phyloP scores from a whole-genome alignment of 129 eudicot genomes.

The Escallonia rubra region DNA sequence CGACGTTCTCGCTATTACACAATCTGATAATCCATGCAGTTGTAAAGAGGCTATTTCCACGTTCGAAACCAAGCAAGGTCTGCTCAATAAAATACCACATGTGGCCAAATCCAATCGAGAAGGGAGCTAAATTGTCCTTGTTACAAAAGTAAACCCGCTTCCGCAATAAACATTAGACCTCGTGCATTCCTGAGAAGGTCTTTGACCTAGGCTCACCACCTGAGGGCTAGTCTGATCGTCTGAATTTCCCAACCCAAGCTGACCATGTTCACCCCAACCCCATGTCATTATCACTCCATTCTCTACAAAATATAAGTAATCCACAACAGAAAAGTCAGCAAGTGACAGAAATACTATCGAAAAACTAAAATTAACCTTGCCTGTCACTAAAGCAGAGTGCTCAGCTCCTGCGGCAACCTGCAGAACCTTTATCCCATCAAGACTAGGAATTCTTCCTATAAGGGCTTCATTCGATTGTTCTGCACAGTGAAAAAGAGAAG shows the following conservation, averaged over 20 bases:
- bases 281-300: slow-evolving; percentile 67
- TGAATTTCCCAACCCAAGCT: slow-evolving; percentile 82
- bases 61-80: too few relatives aligned
- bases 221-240: slow-evolving; percentile 55
- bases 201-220: slow-evolving; percentile 36
- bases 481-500: slow-evolving; percentile 2
- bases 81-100: too few relatives aligned
- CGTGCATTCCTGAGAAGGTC: neutral
- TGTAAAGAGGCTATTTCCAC: too few relatives aligned
- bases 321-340: neutral
- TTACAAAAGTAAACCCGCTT: slow-evolving; percentile 70
- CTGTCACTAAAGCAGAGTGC: slow-evolving; percentile 81
- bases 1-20: too few relatives aligned
- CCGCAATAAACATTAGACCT: slow-evolving; percentile 55
- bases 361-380: slow-evolving; percentile 21
- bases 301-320: slow-evolving; percentile 28
- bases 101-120: neutral
- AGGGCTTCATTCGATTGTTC: slow-evolving; percentile 29
- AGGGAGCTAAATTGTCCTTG: slow-evolving; percentile 18
- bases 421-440: slow-evolving; percentile 32
- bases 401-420: slow-evolving; percentile 92
- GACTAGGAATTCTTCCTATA: slow-evolving; percentile 28
- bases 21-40: too few relatives aligned
- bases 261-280: slow-evolving; percentile 99
- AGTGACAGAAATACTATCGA: neutral